Percentiles rank a stretch among this genome's conserved stretches.
These are phyloP conservation scores for Paramicrosporidium saccamoebae DNA, from an alignment of 371 early-diverging fungal species.

Conservation along the genomic window DNA sequence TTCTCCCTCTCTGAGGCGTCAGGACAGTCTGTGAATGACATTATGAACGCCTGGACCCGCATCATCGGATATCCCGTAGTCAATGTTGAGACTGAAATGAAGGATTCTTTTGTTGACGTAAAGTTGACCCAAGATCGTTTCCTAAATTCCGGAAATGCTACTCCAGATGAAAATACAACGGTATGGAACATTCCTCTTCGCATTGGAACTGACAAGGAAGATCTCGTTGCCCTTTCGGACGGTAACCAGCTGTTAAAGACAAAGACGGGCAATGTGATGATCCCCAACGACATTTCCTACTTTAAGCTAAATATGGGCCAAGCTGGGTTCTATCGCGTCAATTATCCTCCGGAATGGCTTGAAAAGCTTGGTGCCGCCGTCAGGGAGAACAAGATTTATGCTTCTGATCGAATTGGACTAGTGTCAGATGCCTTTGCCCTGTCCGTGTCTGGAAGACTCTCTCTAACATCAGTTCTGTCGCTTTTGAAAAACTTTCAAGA, in stretches of 20 bases:
- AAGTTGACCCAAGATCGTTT: conserved; percentile 27
- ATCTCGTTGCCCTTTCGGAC: conserved; percentile 2
- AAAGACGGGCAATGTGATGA: conserved; percentile 6
- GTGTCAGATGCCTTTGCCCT: conserved; percentile 21
- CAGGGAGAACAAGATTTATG: conserved; percentile 7
- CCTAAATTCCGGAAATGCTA: conserved; percentile 29
- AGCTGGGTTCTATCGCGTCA: conserved; percentile 23
- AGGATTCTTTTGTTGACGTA: conserved; percentile 6
- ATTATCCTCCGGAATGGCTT: conserved; percentile 13
- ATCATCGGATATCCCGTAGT: conserved; percentile 48
- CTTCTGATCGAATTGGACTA: conserved; percentile 19
- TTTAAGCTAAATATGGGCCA: conserved; percentile 21
- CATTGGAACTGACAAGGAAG: conserved; percentile 7
- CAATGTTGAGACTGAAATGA: conserved; percentile 13
- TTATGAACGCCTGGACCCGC: conserved; percentile 69
- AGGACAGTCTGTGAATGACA: conserved; percentile 22
- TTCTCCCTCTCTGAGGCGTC: conserved; percentile 21
- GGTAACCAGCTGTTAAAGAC: conserved; percentile 6
- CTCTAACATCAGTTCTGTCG: conserved; percentile 17
- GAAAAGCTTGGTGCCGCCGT: conserved; percentile 11
- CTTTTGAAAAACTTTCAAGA: conserved; percentile 15
- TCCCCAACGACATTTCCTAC: conserved; percentile 6
- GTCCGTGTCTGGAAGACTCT: conserved; percentile 15
- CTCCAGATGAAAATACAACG: conserved; percentile 18
- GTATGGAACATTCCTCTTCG: conserved; percentile 39